Evolutionary conservation across 495 filamentous ascomycete genomes (phyloP).

Genomic region (Hapsidospora chrysogenum): DNA sequence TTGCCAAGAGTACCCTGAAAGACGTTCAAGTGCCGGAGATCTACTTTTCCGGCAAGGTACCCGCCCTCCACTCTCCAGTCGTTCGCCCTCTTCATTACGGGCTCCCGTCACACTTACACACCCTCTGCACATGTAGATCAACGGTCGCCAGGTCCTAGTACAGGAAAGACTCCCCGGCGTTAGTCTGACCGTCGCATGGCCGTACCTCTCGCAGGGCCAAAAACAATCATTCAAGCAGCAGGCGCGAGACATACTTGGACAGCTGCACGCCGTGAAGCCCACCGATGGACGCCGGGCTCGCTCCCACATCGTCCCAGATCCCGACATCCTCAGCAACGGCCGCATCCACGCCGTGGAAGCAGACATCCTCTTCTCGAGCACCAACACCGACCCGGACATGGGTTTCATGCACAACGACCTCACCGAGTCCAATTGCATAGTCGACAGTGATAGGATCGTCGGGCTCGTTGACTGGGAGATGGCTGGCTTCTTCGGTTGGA

Average conservation of each 20-base stretch:
- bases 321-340: conserved; percentile 16
- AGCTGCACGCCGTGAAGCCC: conserved; percentile 16
- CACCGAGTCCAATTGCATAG: conserved; percentile 21
- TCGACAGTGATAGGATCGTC: conserved; percentile 23
- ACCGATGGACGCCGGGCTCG: conserved; percentile 6
- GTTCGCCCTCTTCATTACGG: too few relatives aligned
- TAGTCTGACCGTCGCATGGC: conserved; percentile 24
- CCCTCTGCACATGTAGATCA: too few relatives aligned
- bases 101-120: too few relatives aligned
- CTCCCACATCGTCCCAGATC: conserved; percentile 18
- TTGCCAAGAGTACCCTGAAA: conserved; percentile 8
- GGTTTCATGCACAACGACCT: conserved; percentile 29
- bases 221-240: conserved; percentile 24
- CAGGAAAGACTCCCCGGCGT: conserved; percentile 28
- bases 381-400: conserved; percentile 12
- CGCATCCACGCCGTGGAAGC: conserved; percentile 14
- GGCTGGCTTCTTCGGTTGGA: conserved; percentile 29
- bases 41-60: too few relatives aligned
- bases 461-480: conserved; percentile 31
- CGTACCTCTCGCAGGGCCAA: conserved; percentile 20
- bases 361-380: conserved; percentile 18
- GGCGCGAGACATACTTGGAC: conserved; percentile 27
- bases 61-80: too few relatives aligned
- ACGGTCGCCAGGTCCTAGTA: conserved; percentile 18
- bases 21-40: too few relatives aligned